These are phyloP conservation scores for Xerocomus cyaneibrunnescens DNA, from an alignment of 1,284 basidiomycete genomes.

Conservation along the genomic window DNA sequence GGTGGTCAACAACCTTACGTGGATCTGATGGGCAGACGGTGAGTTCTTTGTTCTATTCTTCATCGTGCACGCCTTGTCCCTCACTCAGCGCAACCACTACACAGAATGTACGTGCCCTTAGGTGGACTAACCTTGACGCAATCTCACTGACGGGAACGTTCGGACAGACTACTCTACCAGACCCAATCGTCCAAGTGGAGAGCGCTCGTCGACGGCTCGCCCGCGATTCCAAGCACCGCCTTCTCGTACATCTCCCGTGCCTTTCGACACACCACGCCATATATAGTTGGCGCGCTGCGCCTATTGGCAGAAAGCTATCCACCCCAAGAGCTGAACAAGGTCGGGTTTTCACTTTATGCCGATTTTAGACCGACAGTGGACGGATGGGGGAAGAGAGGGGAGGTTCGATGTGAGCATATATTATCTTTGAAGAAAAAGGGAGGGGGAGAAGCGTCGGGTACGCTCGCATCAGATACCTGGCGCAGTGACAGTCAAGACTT, in stretches of 20 bases:
- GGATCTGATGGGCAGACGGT: conserved; percentile 86
- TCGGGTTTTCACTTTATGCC: conserved; percentile 73
- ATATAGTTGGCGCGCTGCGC: conserved; percentile 78
- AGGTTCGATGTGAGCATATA: conserved; percentile 63
- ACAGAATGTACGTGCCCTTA: conserved; percentile 50
- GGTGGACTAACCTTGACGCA: conserved; percentile 2
- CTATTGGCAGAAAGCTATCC: conserved; percentile 72
- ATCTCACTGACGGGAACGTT: background rate
- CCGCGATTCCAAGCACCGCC: conserved; percentile 70
- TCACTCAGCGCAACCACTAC: background rate
- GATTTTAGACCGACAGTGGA: conserved; percentile 72
- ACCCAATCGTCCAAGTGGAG: conserved; percentile 74
- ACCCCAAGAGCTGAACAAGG: conserved; percentile 63
- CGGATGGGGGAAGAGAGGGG: conserved; percentile 73
- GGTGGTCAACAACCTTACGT: conserved; percentile 88
- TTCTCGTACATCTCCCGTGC: conserved; percentile 82
- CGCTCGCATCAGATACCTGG: background rate
- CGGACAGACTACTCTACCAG: conserved; percentile 74
- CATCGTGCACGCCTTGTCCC: background rate
- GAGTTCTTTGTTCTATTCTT: conserved; percentile 30
- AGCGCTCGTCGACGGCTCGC: conserved; percentile 72
- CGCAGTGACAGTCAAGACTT: background rate
- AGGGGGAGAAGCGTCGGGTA: background rate
- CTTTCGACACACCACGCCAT: conserved; percentile 72
- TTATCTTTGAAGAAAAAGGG: conserved; percentile 50